Evolutionary conservation across 1,284 basidiomycete species (phyloP).

Genomic region (Ustilago sp.): DNA sequence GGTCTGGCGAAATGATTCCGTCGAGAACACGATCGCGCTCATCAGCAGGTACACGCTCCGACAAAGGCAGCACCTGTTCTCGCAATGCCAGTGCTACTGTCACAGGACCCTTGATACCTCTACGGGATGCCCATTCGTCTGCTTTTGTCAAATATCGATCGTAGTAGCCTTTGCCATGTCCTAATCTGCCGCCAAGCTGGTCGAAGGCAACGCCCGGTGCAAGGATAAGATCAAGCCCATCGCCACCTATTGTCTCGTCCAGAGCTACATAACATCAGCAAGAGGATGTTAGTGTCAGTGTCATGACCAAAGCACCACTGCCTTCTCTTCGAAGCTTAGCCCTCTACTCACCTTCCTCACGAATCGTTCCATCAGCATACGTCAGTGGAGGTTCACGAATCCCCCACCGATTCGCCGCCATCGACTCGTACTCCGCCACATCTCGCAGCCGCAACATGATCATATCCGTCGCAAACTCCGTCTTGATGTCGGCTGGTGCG

Average conservation of each 20-base stretch:
- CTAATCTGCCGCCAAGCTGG: slow-evolving; percentile 64
- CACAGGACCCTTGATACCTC: slow-evolving; percentile 34
- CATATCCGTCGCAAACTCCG: slow-evolving; percentile 67
- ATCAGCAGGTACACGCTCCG: slow-evolving; percentile 63
- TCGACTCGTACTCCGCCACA: slow-evolving; percentile 60
- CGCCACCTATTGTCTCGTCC: slow-evolving; percentile 53
- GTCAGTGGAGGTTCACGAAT: slow-evolving; percentile 68
- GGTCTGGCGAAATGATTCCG: slow-evolving; percentile 62
- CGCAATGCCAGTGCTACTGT: slow-evolving; percentile 66
- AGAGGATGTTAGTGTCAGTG: background rate
- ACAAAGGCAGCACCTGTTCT: slow-evolving; percentile 62
- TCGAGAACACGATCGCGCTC: slow-evolving; percentile 67
- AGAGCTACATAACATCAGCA: slow-evolving; percentile 50
- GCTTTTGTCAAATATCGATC: slow-evolving; percentile 68
- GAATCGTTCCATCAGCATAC: slow-evolving; percentile 52
- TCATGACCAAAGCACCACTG: background rate
- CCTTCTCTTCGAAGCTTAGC: too few species aligned
- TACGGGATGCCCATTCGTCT: slow-evolving; percentile 43
- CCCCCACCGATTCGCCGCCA: slow-evolving; percentile 69
- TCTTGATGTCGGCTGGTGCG: slow-evolving; percentile 24
- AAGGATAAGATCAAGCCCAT: slow-evolving; percentile 70
- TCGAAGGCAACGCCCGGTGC: slow-evolving; percentile 71
- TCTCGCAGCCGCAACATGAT: slow-evolving; percentile 68
- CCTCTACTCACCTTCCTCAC: slow-evolving; percentile 43
- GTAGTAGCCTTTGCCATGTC: slow-evolving; percentile 71